phyloP scores from a whole-genome alignment of 768 basidiomycete species.

The Pleurotus cornucopiae region DNA sequence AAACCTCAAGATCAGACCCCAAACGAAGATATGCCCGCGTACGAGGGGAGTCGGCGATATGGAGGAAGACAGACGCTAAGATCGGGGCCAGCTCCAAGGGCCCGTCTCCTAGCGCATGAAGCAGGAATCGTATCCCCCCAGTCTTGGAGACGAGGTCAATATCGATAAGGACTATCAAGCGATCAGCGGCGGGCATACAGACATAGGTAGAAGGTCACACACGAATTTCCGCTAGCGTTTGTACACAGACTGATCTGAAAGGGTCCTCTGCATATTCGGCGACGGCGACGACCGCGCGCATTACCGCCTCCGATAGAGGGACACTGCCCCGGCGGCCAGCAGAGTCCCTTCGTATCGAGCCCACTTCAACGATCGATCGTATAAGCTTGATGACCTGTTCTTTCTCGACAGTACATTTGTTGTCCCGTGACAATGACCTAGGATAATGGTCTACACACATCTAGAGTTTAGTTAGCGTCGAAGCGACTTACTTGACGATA shows the following conservation, averaged over 20 bases:
- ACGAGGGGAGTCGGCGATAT: constrained; percentile 80
- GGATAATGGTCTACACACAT: background rate
- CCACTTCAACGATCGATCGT: constrained; percentile 75
- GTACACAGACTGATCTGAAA: constrained; percentile 75
- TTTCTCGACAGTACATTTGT: constrained; percentile 77
- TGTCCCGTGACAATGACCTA: constrained; percentile 83
- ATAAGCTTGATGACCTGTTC: constrained; percentile 92
- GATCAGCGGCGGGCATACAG: background rate
- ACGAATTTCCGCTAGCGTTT: constrained; percentile 91
- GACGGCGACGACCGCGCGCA: constrained; percentile 88
- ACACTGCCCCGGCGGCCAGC: constrained; percentile 41
- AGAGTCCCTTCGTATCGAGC: constrained; percentile 51
- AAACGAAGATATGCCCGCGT: constrained; percentile 74
- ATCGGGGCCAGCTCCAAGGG: constrained; percentile 78
- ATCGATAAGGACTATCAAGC: constrained; percentile 73
- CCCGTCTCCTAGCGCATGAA: constrained; percentile 88
- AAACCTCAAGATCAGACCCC: constrained; percentile 87
- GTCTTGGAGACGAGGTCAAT: constrained; percentile 76
- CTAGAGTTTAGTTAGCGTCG: constrained; percentile 10
- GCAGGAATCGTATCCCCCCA: constrained; percentile 80
- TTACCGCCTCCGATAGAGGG: constrained; percentile 68
- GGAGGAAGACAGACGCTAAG: constrained; percentile 75
- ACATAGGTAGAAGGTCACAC: constrained; percentile 21
- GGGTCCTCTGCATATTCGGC: constrained; percentile 93
- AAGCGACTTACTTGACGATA: constrained; percentile 68